phyloP scores from a whole-genome alignment of 257 asterid species.

The Nemophila menziesii region DNA sequence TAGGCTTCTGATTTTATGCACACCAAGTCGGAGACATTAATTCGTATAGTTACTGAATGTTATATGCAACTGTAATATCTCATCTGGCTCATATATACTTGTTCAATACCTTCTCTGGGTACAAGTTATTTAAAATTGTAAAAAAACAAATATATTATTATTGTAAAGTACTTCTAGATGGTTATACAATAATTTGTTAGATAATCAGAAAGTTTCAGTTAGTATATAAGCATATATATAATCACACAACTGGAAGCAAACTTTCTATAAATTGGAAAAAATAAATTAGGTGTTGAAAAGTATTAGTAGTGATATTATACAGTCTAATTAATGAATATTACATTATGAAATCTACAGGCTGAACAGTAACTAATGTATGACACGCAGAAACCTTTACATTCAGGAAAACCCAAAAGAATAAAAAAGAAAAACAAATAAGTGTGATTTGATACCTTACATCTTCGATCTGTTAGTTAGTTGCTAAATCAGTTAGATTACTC shows the following conservation, averaged over 20 bases:
- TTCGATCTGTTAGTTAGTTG: constrained; percentile 19
- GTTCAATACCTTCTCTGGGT: background rate
- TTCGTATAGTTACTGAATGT: too few relatives aligned
- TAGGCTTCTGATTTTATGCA: too few relatives aligned
- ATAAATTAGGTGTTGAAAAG: constrained; percentile 4
- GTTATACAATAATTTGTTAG: background rate
- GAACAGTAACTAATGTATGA: constrained; percentile 6
- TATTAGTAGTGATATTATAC: background rate
- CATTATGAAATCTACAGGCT: constrained; percentile 22
- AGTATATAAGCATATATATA: background rate
- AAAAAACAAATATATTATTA: background rate
- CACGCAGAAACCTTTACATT: constrained; percentile 22
- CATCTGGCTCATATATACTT: background rate
- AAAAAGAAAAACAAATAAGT: constrained; percentile 9
- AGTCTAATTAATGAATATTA: background rate
- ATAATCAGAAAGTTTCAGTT: background rate
- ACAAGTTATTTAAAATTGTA: too few relatives aligned
- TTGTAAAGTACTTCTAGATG: background rate
- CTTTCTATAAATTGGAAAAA: too few relatives aligned
- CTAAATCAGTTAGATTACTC: constrained; percentile 13
- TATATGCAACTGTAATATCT: background rate
- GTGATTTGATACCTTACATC: constrained; percentile 8
- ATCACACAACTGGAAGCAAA: background rate
- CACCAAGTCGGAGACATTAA: too few relatives aligned
- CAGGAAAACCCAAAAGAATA: background rate